Base-by-base conservation (phyloP, 495 filamentous ascomycete genomes). In the Penicillium turbatum region DNA sequence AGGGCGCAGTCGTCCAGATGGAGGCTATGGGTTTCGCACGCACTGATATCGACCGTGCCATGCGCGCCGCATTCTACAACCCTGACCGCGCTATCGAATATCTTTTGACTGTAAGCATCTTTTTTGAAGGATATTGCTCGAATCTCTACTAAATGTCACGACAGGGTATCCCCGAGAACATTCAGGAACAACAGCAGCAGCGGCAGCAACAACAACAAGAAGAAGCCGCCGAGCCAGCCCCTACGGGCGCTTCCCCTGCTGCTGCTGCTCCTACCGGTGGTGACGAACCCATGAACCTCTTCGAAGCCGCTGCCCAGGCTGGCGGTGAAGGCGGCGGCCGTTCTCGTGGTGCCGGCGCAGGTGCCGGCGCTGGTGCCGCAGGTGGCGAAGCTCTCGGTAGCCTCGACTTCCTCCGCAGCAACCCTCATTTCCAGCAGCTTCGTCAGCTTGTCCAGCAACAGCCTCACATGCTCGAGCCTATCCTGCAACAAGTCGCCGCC, bases 71-170 rank as follows among this genome's bases (percentile, higher is more conserved):
- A 6, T 98, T 87, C 69, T 93, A 84, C 76, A 98, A 97, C 75
- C 91, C 92, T 3, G 92, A 98, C 62, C 90, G 93, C 70, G 93
- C 93, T 27, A 91, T 98, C 34, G 93, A 98, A 68, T 98, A 97
- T 61, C 81, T 98, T 4, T 68, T 98, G 57, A 95, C 73, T 51
- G 91, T 95, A 71, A 72, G 89, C 75, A 35, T 35, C 19, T 15
- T 3, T 15, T 3, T n/a, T 19, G 38, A 4, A 35, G 2, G 24
- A 15, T n/a, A 7, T 3, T 41, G 17, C 39, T 19, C 35, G 30
- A 40, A 38, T 54, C 0, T 29, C 16, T 26, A 59, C 68, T 56
- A 29, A 51, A 31, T n/a, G 10, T 36, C 34, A 15, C 55, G 92
- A 12, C 54, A 95, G 89, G 93, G 93, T 52, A 97, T 98, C 41